Evolutionary conservation across 2,329 filamentous ascomycete species (phyloP).

Genomic region (Ustulina deusta): DNA sequence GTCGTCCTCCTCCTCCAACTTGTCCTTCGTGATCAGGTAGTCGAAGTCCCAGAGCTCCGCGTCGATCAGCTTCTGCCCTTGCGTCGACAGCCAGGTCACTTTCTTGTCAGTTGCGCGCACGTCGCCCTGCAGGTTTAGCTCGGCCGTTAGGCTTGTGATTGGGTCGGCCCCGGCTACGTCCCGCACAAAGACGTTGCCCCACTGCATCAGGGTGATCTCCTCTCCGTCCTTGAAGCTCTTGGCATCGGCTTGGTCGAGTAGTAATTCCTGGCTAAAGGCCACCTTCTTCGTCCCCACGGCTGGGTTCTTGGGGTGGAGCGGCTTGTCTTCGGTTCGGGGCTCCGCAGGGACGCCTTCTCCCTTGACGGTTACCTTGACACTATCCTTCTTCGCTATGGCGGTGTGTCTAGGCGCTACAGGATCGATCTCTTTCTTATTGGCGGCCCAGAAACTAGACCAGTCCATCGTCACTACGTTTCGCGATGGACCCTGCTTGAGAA

Average conservation of each 20-base stretch:
- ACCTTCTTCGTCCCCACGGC: constrained; percentile 89
- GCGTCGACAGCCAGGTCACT: constrained; percentile 88
- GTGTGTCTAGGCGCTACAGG: constrained; percentile 80
- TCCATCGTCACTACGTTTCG: constrained; percentile 88
- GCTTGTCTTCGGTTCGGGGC: constrained; percentile 78
- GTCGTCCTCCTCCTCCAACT: constrained; percentile 87
- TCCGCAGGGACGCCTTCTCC: constrained; percentile 75
- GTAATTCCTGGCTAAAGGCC: constrained; percentile 77
- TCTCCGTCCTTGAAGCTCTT: constrained; percentile 84
- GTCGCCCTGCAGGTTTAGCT: constrained; percentile 92
- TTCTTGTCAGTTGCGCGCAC: constrained; percentile 98
- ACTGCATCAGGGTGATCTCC: constrained; percentile 96
- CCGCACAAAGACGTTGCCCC: constrained; percentile 88
- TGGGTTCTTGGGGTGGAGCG: constrained; percentile 90
- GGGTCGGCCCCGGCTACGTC: constrained; percentile 69
- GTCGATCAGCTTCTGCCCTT: constrained; percentile 80
- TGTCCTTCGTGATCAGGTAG: constrained; percentile 94
- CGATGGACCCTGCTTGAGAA: constrained; percentile 84
- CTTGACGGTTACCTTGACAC: constrained; percentile 76
- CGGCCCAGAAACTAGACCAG: constrained; percentile 79
- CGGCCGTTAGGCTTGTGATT: constrained; percentile 79
- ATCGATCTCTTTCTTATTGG: constrained; percentile 87
- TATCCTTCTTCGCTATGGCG: constrained; percentile 76
- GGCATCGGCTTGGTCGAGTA: constrained; percentile 89
- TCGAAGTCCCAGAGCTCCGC: constrained; percentile 95